phyloP scores from a whole-genome alignment of 2,329 filamentous ascomycete species.

The Taxawa tesnikishii region DNA sequence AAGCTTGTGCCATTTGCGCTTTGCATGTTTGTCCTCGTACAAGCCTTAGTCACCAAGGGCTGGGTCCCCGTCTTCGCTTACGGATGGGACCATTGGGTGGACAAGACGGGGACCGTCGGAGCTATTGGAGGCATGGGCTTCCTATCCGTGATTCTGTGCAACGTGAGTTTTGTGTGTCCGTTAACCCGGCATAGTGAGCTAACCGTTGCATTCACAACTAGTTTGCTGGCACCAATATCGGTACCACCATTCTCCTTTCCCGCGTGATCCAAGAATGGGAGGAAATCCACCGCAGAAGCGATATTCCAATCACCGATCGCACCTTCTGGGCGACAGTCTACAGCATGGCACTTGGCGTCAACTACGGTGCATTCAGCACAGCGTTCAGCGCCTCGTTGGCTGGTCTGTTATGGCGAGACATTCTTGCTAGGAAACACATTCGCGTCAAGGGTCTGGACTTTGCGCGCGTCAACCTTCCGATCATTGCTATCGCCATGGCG shows the following conservation, averaged over 20 bases:
- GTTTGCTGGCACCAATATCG: constrained; percentile 69
- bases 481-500: constrained; percentile 57
- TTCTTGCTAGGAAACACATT: constrained; percentile 56
- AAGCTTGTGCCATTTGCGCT: constrained; percentile 60
- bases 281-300: constrained; percentile 39
- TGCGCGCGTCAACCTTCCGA: constrained; percentile 55
- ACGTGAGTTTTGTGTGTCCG: constrained; percentile 41
- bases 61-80: constrained; percentile 64
- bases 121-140: constrained; percentile 63
- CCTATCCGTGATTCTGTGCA: constrained; percentile 57
- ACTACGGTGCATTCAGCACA: constrained; percentile 62
- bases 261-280: constrained; percentile 60
- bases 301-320: constrained; percentile 43
- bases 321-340: constrained; percentile 66
- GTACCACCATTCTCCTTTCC: constrained; percentile 60
- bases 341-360: constrained; percentile 62
- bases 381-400: constrained; percentile 62
- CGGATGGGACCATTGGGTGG: constrained; percentile 63
- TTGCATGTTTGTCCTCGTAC: constrained; percentile 63
- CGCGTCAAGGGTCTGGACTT: constrained; percentile 52
- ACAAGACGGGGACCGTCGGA: constrained; percentile 55
- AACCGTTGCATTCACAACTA: constrained; percentile 19
- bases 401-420: constrained; percentile 61
- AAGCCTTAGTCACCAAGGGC: constrained; percentile 59
- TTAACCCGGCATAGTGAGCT: constrained; percentile 4